phyloP scores from a whole-genome alignment of 83 land plant genomes.

The Diphasiastrum complanatum region DNA sequence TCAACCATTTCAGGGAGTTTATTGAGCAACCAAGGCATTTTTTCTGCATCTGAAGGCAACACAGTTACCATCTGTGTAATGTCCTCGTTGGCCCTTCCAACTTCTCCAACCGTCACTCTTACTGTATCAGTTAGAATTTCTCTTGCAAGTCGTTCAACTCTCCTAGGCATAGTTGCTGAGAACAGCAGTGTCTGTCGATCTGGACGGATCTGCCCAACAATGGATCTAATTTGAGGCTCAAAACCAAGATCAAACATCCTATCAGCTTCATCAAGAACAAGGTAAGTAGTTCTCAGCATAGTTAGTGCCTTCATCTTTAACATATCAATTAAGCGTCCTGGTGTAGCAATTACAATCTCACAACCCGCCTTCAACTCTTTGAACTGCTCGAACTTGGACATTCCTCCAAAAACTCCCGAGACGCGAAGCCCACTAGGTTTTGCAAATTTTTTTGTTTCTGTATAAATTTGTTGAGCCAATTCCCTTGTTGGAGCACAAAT shows the following conservation, averaged over 20 bases:
- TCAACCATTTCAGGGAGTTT: constrained; percentile 72
- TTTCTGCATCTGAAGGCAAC: constrained; percentile 83
- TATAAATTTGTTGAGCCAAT: constrained; percentile 87
- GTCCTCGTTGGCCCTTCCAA: constrained; percentile 94
- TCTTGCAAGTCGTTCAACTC: constrained; percentile 79
- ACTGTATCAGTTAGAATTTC: constrained; percentile 79
- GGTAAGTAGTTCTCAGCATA: constrained; percentile 74
- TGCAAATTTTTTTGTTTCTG: constrained; percentile 87
- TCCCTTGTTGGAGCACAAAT: constrained; percentile 98
- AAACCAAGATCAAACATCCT: constrained; percentile 98
- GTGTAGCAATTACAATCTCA: constrained; percentile 92
- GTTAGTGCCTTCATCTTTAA: constrained; percentile 91
- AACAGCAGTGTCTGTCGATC: constrained; percentile 94
- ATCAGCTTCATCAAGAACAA: constrained; percentile 97
- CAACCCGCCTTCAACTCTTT: constrained; percentile 96
- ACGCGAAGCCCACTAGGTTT: constrained; percentile 76
- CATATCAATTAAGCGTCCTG: constrained; percentile 93
- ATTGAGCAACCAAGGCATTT: constrained; percentile 89
- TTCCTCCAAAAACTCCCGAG: constrained; percentile 93
- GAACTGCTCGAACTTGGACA: constrained; percentile 91
- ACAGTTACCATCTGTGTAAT: constrained; percentile 77
- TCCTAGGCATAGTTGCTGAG: constrained; percentile 95
- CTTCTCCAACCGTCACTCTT: constrained; percentile 88
- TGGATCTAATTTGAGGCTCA: constrained; percentile 97
- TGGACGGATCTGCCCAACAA: constrained; percentile 94